Base-by-base conservation (phyloP, 75 land plant species). In the Cupressus sempervirens region DNA sequence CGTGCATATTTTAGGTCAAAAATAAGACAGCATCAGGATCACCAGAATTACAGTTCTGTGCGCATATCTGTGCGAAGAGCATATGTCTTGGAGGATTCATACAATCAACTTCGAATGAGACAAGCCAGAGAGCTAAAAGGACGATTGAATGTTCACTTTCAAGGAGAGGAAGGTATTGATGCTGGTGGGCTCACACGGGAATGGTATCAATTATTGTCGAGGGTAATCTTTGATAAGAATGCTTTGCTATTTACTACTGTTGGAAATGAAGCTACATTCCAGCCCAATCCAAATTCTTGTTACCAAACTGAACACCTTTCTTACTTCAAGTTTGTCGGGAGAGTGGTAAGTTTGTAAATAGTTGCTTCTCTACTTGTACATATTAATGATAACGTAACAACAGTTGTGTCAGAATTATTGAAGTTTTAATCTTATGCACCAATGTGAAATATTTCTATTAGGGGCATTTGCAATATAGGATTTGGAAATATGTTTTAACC, bases 141-240 rank as follows among this genome's bases (percentile, higher is more conserved):
- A 18, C 91, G 94, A 84, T 83, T 96, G 56, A 98, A 97, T 84
- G 99, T 98, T 67, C 93, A 96, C 82, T 98, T 98, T 70, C 99
- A 98, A 93, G 99, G 99, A 68, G 98, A 98, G 88, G 99, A 98
- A 88, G 99, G 99, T 16, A 98, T 98, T 86, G 98, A 98, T 93
- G 99, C 98, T 73, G 99, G 99, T 88, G 99, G 99, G 3, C 91
- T 96, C 80, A 96, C 99, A 29, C 92, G 99, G 82, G 99, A 98
- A 86, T 98, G 99, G 99, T 98, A 96, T 84, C 99, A 96, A 85
- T 85, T 91, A 75, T 88, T 98, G 74, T 98, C 99, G 10, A 90
- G 99, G 62, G 98, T 96, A 45, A 93, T 97, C 10, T 98, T 98
- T 89, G 99, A 98, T 89, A 98, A 96, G 86, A 97, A 99, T 82